A percentile compares a stretch with the other conserved stretches of the same genome.
These are phyloP conservation scores for Ceratobasidium sp. DNA, from an alignment of 1,284 basidiomycete genomes.

Conservation along the genomic window DNA sequence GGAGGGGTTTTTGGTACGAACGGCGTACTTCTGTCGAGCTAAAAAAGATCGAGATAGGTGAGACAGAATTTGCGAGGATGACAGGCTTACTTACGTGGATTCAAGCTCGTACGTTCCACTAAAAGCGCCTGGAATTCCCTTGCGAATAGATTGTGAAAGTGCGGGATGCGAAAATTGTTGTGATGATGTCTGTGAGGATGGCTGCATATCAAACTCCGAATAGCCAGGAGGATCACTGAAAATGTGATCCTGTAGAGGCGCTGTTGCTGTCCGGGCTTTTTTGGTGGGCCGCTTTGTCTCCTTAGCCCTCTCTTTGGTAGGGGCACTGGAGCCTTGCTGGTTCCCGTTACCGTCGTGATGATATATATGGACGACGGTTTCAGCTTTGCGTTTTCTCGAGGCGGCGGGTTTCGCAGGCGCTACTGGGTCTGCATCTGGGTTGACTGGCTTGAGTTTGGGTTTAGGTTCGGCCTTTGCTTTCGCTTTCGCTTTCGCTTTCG, in stretches of 20 bases:
- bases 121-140: not conserved
- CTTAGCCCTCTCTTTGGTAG: not conserved
- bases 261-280: constrained; percentile 15
- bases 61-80: not conserved
- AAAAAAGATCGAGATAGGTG: not conserved
- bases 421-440: not conserved
- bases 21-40: not conserved
- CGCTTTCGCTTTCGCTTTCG: constrained; percentile 14
- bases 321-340: not conserved
- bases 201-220: constrained; percentile 7
- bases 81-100: constrained; percentile 27
- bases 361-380: constrained; percentile 32
- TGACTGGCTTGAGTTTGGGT: not conserved
- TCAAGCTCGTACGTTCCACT: constrained; percentile 28
- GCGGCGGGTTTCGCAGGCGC: not conserved
- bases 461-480: constrained; percentile 27
- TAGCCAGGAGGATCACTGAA: not conserved
- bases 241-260: not conserved
- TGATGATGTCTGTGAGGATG: not conserved
- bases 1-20: not conserved
- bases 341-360: constrained; percentile 18
- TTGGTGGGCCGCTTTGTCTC: not conserved
- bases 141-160: constrained; percentile 3
- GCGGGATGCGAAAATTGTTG: not conserved
- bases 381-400: constrained; percentile 30